A percentile compares a stretch with the other conserved stretches of the same genome.
Conservation (phyloP, 2,329 filamentous ascomycete genomes). For the Fusarium dimerum region DNA sequence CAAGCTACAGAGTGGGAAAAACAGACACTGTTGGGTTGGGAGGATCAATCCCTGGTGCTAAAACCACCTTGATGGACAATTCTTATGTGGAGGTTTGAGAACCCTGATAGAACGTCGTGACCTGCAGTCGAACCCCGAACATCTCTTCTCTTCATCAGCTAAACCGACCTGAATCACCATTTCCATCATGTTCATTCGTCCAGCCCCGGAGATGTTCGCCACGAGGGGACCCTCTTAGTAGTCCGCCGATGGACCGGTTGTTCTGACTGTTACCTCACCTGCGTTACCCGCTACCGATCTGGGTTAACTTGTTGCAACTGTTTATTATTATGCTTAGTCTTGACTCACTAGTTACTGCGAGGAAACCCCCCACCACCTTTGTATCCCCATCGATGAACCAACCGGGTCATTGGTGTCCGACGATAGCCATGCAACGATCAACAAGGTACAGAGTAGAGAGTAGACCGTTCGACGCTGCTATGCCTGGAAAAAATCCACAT, state of each 20-base stretch:
- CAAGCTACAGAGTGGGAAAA: neutral
- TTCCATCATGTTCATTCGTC: neutral
- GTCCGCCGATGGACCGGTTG: too few relatives aligned
- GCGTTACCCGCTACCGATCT: too few relatives aligned
- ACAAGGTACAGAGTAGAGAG: too few relatives aligned
- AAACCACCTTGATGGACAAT: constrained; percentile 27
- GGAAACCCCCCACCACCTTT: neutral
- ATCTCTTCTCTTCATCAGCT: neutral
- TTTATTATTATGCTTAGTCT: too few relatives aligned
- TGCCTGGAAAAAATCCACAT: neutral
- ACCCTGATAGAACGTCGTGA: constrained; percentile 24
- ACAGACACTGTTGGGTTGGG: constrained; percentile 1
- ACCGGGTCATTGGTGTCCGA: neutral
- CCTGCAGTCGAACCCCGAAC: neutral
- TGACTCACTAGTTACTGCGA: neutral
- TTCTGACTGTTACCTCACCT: too few relatives aligned
- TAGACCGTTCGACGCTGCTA: neutral
- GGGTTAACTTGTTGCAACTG: too few relatives aligned
- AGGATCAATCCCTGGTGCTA: constrained; percentile 2
- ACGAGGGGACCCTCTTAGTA: too few relatives aligned
- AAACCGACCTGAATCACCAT: neutral
- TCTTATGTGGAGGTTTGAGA: constrained; percentile 18
- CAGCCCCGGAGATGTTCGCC: neutral
- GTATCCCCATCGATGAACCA: neutral
- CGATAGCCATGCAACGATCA: neutral